phyloP scores from a whole-genome alignment of 306 rosid species.

The Cicer bijugum region DNA sequence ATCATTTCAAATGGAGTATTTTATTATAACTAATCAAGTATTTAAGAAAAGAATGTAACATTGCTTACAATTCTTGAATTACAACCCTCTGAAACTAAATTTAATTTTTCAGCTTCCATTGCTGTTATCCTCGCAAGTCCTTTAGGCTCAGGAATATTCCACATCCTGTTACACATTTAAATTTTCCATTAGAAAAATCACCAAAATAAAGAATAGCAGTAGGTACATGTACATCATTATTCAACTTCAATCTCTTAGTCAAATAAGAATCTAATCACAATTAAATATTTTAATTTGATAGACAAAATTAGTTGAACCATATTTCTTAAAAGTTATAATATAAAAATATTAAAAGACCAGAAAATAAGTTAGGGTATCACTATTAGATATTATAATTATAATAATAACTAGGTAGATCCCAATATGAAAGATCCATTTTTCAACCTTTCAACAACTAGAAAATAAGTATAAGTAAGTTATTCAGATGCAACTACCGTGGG shows the following conservation, averaged over 20 bases:
- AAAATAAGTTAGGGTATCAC: conserved; percentile 37
- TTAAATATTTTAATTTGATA: conserved; percentile 36
- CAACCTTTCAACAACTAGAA: conserved; percentile 45
- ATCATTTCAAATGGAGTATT: too few relatives aligned
- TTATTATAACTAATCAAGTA: neutral
- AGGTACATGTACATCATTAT: too few relatives aligned
- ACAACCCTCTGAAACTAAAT: conserved; percentile 84
- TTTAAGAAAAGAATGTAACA: neutral
- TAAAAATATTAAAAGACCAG: conserved; percentile 35
- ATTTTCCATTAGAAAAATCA: conserved; percentile 32
- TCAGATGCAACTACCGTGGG: conserved; percentile 41
- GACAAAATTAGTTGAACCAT: neutral
- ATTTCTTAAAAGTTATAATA: conserved; percentile 12
- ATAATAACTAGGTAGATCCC: conserved; percentile 39
- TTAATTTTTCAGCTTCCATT: conserved; percentile 70
- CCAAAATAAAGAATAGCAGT: neutral
- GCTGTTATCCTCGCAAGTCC: conserved; percentile 66
- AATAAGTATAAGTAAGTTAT: conserved; percentile 42
- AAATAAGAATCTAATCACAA: conserved; percentile 31
- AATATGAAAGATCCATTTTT: conserved; percentile 32
- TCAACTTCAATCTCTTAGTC: neutral
- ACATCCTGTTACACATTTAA: conserved; percentile 63
- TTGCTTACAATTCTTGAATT: conserved; percentile 70
- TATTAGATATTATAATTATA: neutral
- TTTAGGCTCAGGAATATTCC: conserved; percentile 79